These are phyloP conservation scores for Xylariaceae sp. DNA, from an alignment of 2,329 filamentous ascomycete genomes.

Conservation along the genomic window DNA sequence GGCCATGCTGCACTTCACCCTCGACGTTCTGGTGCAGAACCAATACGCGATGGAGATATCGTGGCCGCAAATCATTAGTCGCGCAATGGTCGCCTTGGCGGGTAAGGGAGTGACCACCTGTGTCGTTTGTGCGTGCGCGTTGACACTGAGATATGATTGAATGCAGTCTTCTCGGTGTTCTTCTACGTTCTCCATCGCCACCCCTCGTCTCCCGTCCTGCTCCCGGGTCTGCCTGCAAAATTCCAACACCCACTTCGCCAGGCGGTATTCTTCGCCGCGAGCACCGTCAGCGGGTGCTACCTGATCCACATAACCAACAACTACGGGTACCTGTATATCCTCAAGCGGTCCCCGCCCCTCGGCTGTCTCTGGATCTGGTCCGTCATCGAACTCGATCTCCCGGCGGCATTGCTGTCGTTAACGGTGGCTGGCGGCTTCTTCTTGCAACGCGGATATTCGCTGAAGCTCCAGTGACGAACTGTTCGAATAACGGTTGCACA, in stretches of 20 bases:
- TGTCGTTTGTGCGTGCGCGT: too few relatives aligned
- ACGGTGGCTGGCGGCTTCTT: constrained; percentile 40
- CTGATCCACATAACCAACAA: constrained; percentile 77
- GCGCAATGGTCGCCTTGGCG: constrained; percentile 48
- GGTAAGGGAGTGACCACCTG: too few relatives aligned
- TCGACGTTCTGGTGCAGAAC: constrained; percentile 73
- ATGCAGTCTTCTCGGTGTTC: constrained; percentile 49
- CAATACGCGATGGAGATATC: constrained; percentile 67
- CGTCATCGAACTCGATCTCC: constrained; percentile 75
- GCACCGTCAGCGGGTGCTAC: constrained; percentile 64
- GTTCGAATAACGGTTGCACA: too few relatives aligned
- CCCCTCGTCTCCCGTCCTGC: constrained; percentile 40
- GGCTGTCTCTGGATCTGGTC: constrained; percentile 92
- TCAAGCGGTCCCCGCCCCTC: constrained; percentile 86
- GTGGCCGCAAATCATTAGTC: constrained; percentile 49
- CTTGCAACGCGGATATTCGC: constrained; percentile 44
- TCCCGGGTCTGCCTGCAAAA: constrained; percentile 44
- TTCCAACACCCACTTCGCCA: constrained; percentile 49
- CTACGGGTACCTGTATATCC: constrained; percentile 75
- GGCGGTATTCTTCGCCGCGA: constrained; percentile 57
- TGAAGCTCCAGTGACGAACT: constrained; percentile 28
- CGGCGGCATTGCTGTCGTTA: constrained; percentile 56
- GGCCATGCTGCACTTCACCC: constrained; percentile 67
- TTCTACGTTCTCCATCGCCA: constrained; percentile 55
- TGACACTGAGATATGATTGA: too few relatives aligned